Evolutionary conservation across 148 eudicot species (phyloP), one percentile per base, ranked within the genome.

Genomic region (Rhododendron molle): DNA sequence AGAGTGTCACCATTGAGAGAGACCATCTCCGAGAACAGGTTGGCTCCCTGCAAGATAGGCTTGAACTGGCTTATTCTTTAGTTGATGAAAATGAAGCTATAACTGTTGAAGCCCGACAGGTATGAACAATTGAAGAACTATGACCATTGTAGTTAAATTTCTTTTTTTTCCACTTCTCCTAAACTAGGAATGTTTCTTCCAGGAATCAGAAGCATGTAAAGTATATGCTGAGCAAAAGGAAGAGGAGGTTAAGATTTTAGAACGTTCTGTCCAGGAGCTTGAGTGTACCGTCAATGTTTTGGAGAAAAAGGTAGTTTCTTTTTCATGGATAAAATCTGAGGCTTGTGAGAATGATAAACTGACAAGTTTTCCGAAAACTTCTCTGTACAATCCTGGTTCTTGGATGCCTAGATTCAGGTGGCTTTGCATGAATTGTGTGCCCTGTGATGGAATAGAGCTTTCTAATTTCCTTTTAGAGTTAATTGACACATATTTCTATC

Each of bases 61-160:
- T 92, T 58, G 90, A 92, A 47, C 72, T 91, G 84, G 92, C 89
- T 36, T 83, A 81, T 83, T 84, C 93, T 4, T 52, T 93, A 89
- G 94, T 93, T 84, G 95, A 93, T 88, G 95, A 92, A 86, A 93
- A 93, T 81, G 94, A 93, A 90, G 95, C 95, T 80, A 85, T 91
- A 83, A 92, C 92, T 88, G 86, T 85, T 50, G 94, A 93, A 90
- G 92, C 94, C 54, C 93, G 89, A 15, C 93, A 93, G 94, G 95
- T 93, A 90, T 50, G 84, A 81, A 62, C 77, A 73, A 28, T 10
- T 28, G 23, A 62, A 14, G 71, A 44, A 47, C 58, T 52, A 81
- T 54, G 80, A 80, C 65, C 80, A 20, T 38, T 82, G 60, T 69
- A 50, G 32, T 40, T 85, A 69, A 38, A 47, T 58, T 78, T 18